Evolutionary conservation across 768 basidiomycete species (phyloP).

Genomic region (Phanerodontia chrysosporium): DNA sequence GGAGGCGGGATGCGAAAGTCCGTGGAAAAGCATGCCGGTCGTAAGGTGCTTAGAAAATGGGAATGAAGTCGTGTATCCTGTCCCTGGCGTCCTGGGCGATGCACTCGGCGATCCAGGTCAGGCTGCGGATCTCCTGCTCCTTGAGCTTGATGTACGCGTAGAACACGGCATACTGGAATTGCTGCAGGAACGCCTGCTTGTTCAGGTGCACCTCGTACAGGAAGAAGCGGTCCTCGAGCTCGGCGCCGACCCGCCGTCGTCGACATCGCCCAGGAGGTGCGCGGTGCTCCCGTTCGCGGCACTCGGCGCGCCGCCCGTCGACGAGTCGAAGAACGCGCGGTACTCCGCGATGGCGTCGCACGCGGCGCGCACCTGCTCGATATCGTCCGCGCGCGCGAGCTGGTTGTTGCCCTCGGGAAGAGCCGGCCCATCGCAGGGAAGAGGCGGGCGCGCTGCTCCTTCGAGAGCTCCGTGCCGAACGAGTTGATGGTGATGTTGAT

Average conservation of each 20-base stretch:
- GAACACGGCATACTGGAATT: slow-evolving; percentile 94
- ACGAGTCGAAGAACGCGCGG: slow-evolving; percentile 78
- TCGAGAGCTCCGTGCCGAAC: slow-evolving; percentile 90
- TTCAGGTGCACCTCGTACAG: slow-evolving; percentile 88
- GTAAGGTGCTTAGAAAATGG: slow-evolving; percentile 60
- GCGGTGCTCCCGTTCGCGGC: slow-evolving; percentile 28
- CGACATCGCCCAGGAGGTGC: slow-evolving; percentile 25
- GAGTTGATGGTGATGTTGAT: slow-evolving; percentile 99
- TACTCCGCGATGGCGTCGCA: slow-evolving; percentile 91
- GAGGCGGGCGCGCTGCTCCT: slow-evolving; percentile 90
- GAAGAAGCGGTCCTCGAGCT: slow-evolving; percentile 94
- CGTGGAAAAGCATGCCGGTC: neutral
- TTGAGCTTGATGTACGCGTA: slow-evolving; percentile 90
- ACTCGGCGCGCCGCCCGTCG: slow-evolving; percentile 27
- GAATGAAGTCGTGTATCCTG: slow-evolving; percentile 93
- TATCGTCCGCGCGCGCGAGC: slow-evolving; percentile 90
- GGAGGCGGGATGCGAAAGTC: neutral
- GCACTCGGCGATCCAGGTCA: slow-evolving; percentile 96
- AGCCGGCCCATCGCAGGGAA: slow-evolving; percentile 93
- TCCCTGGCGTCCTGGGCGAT: slow-evolving; percentile 96
- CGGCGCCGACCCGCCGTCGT: slow-evolving; percentile 46
- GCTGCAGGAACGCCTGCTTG: slow-evolving; percentile 91
- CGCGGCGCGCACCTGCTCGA: slow-evolving; percentile 85
- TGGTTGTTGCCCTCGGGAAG: slow-evolving; percentile 92
- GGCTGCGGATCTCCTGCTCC: slow-evolving; percentile 85